Conservation (phyloP, 768 basidiomycete genomes). For the Strobilomyces echinocephalus region DNA sequence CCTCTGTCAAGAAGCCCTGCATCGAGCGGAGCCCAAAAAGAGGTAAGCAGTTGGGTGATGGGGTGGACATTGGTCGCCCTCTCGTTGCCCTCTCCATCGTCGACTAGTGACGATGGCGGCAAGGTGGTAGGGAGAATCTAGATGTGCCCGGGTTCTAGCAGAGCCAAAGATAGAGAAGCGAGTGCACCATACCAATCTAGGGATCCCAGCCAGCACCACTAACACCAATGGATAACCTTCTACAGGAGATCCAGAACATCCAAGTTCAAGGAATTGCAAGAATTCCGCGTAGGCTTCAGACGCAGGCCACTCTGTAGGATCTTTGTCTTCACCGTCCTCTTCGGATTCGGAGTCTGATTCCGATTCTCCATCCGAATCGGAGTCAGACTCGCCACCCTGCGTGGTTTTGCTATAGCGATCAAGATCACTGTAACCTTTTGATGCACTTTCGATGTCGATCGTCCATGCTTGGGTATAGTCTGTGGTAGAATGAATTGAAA, state of each 20-base stretch:
- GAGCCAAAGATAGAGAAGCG: not conserved
- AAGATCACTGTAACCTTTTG: slow-evolving; percentile 22
- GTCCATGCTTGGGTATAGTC: slow-evolving; percentile 68
- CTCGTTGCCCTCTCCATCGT: not conserved
- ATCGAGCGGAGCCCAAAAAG: slow-evolving; percentile 82
- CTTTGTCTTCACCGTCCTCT: slow-evolving; percentile 32
- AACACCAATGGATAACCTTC: slow-evolving; percentile 81
- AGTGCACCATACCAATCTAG: slow-evolving; percentile 47
- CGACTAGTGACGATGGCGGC: slow-evolving; percentile 3
- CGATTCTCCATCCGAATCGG: slow-evolving; percentile 28
- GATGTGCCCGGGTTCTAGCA: not conserved
- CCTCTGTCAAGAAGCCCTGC: slow-evolving; percentile 24
- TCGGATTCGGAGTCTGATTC: slow-evolving; percentile 13
- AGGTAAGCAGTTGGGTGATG: slow-evolving; percentile 54
- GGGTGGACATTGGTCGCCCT: slow-evolving; percentile 14
- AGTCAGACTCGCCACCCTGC: slow-evolving; percentile 32
- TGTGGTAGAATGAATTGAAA: slow-evolving; percentile 23
- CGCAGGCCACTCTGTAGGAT: not conserved
- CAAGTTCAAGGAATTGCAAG: slow-evolving; percentile 69
- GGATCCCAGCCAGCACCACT: slow-evolving; percentile 78
- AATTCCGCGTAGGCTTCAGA: slow-evolving; percentile 66
- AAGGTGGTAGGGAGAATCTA: slow-evolving; percentile 22
- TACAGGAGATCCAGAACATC: slow-evolving; percentile 73
- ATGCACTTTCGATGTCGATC: slow-evolving; percentile 17
- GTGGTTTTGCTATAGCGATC: slow-evolving; percentile 19